Evolutionary conservation across 140 eudicot species (phyloP).

Genomic region (Flaveria floridana): DNA sequence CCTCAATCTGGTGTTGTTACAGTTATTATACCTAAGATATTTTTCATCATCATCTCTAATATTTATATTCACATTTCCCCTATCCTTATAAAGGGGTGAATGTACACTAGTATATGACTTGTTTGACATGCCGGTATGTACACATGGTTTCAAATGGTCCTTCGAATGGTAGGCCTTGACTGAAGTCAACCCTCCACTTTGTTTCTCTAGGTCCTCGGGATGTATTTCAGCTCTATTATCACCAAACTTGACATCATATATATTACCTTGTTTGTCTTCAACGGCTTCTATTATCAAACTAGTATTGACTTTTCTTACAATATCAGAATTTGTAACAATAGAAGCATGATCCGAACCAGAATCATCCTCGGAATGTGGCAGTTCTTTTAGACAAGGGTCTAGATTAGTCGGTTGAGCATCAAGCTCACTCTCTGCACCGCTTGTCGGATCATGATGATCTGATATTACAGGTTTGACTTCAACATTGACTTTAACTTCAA

Average conservation of each 20-base stretch:
- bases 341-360: conserved; percentile 50
- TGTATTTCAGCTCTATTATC: conserved; percentile 38
- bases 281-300: conserved; percentile 33
- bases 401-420: conserved; percentile 42
- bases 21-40: conserved; percentile 53
- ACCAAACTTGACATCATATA: conserved; percentile 33
- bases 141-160: conserved; percentile 38
- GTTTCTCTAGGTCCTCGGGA: conserved; percentile 31
- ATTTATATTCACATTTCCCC: conserved; percentile 65
- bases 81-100: conserved; percentile 53
- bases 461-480: conserved; percentile 42
- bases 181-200: conserved; percentile 39
- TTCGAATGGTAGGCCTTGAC: conserved; percentile 45
- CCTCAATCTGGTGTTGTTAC: conserved; percentile 51
- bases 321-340: conserved; percentile 43
- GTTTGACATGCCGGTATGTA: conserved; percentile 47
- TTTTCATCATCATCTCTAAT: conserved; percentile 97
- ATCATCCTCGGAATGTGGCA: conserved; percentile 45
- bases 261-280: conserved; percentile 35
- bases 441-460: conserved; percentile 72
- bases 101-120: conserved; percentile 65
- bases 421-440: conserved; percentile 68
- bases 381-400: conserved; percentile 32
- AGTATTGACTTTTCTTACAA: conserved; percentile 35
- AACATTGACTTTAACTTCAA: conserved; percentile 43